Conservation (phyloP, 164 flowering plant species). For the Tetracentron sinense region DNA sequence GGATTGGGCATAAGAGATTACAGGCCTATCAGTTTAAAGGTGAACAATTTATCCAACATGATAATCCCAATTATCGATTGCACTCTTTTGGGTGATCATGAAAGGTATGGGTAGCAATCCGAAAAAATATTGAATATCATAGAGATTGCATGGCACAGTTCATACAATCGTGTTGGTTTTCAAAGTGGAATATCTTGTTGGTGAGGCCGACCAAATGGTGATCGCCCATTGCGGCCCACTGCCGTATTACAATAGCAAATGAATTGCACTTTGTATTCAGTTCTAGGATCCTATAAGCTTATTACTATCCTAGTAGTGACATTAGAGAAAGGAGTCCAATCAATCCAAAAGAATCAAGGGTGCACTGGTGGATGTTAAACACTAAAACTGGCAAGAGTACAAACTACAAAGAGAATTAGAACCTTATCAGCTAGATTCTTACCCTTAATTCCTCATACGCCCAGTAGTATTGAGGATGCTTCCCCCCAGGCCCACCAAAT, state of each 20-base stretch:
- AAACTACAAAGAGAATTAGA: conserved; percentile 6
- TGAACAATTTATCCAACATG: background rate
- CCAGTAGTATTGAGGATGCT: conserved; percentile 80
- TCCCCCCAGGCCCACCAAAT: conserved; percentile 92
- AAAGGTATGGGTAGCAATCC: background rate
- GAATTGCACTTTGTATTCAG: background rate
- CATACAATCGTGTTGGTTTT: background rate
- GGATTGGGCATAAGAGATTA: too few species aligned
- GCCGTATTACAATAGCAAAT: background rate
- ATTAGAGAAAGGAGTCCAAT: background rate
- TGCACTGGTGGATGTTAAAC: background rate
- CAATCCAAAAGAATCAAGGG: background rate
- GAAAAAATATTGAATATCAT: background rate
- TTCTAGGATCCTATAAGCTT: background rate
- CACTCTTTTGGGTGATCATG: background rate
- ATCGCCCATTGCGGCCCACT: background rate
- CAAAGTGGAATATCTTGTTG: background rate
- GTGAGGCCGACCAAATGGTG: background rate
- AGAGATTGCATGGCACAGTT: background rate
- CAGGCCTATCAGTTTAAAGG: background rate
- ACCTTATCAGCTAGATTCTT: conserved; percentile 17
- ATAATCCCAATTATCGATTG: background rate
- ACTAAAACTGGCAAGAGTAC: background rate
- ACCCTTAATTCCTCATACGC: conserved; percentile 92
- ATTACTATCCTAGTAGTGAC: background rate